These are phyloP conservation scores for Fagopyrum homotropicum DNA, from an alignment of 148 eudicot species.

Conservation along the genomic window DNA sequence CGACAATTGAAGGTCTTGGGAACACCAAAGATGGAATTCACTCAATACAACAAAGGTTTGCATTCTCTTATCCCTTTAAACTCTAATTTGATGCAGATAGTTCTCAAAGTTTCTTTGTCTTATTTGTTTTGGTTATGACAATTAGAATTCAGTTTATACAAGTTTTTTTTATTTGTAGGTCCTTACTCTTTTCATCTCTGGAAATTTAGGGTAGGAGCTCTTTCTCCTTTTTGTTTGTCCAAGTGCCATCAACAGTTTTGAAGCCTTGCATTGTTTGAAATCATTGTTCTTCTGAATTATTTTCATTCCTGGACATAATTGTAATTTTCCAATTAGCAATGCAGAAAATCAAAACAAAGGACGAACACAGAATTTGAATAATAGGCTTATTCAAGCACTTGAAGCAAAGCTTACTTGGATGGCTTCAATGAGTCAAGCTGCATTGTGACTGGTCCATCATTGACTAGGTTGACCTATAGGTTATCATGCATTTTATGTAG, in stretches of 20 bases:
- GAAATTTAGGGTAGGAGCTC: not conserved
- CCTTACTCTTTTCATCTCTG: constrained; percentile 4
- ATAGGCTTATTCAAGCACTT: not conserved
- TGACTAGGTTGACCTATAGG: constrained; percentile 72
- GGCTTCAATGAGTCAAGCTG: constrained; percentile 81
- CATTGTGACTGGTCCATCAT: constrained; percentile 96
- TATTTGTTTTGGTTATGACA: too few species aligned
- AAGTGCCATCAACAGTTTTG: not conserved
- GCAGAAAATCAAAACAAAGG: not conserved
- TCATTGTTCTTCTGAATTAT: constrained; percentile 17
- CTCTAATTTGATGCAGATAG: too few species aligned
- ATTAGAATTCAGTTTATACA: too few species aligned
- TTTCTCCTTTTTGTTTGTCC: not conserved
- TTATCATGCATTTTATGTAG: not conserved
- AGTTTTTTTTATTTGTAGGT: too few species aligned
- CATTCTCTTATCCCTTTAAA: constrained; percentile 87
- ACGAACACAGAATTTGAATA: not conserved
- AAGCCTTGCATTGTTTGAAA: not conserved
- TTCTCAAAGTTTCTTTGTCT: too few species aligned
- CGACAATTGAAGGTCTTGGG: constrained; percentile 94
- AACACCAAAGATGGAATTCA: constrained; percentile 85
- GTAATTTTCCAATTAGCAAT: not conserved
- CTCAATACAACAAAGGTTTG: constrained; percentile 76
- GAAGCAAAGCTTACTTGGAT: constrained; percentile 35
- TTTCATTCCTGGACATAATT: constrained; percentile 19